These are phyloP conservation scores for Russula sp. DNA, from an alignment of 768 basidiomycete species.

Conservation along the genomic window DNA sequence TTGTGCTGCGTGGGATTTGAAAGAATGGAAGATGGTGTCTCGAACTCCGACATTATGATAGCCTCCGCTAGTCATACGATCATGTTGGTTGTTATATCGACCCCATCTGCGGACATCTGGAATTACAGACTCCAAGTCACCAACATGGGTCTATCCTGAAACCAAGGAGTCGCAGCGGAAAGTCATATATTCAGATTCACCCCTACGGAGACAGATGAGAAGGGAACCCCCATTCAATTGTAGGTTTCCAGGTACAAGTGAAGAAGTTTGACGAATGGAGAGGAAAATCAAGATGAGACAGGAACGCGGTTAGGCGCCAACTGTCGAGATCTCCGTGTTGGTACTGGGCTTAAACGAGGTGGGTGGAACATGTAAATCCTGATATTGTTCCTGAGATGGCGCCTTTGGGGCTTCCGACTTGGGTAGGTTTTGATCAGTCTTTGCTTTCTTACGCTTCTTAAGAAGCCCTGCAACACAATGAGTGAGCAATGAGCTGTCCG, in stretches of 20 bases:
- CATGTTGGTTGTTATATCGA: neutral
- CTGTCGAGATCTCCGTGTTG: neutral
- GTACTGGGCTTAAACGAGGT: neutral
- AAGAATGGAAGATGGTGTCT: neutral
- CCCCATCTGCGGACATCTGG: neutral
- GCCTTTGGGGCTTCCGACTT: neutral
- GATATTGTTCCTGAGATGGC: neutral
- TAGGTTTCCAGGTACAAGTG: neutral
- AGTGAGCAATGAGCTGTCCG: slow-evolving; percentile 18
- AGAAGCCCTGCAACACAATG: slow-evolving; percentile 46
- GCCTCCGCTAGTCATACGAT: neutral
- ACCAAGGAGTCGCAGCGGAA: neutral
- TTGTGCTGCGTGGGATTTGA: neutral
- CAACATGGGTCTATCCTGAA: neutral
- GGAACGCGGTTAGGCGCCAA: slow-evolving; percentile 2
- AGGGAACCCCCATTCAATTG: neutral
- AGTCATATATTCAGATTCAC: neutral
- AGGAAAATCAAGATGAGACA: neutral
- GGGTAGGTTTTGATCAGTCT: slow-evolving; percentile 29
- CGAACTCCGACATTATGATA: neutral
- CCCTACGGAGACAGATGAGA: neutral
- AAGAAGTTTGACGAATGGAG: too few species aligned
- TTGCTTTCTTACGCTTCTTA: slow-evolving; percentile 73
- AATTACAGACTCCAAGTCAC: neutral
- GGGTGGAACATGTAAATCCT: neutral